Evolutionary conservation across 805 yeast species (phyloP).

Genomic region (Spathaspora sp.): DNA sequence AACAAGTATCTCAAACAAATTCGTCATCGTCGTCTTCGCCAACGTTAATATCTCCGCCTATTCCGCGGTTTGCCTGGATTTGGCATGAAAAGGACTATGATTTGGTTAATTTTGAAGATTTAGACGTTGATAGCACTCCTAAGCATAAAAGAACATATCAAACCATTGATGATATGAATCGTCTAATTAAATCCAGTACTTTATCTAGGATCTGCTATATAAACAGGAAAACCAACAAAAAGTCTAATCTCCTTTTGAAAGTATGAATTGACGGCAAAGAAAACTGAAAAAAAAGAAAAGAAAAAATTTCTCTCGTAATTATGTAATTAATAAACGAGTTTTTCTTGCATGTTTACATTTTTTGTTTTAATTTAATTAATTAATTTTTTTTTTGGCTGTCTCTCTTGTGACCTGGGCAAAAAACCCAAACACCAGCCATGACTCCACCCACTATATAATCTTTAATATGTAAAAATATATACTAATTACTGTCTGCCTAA

Average conservation of each 20-base stretch:
- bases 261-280: neutral
- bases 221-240: constrained; percentile 1
- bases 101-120: constrained; percentile 13
- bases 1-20: neutral
- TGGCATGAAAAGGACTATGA: constrained; percentile 29
- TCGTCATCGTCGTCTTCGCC: neutral
- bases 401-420: too few species aligned
- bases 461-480: neutral
- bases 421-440: too few species aligned
- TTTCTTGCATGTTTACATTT: neutral
- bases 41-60: neutral
- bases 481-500: constrained; percentile 15
- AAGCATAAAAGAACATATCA: constrained; percentile 14
- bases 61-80: constrained; percentile 22
- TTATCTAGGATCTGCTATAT: constrained; percentile 5
- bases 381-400: too few species aligned
- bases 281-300: too few species aligned
- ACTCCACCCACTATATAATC: too few species aligned
- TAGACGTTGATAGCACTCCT: constrained; percentile 10
- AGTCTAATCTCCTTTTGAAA: neutral
- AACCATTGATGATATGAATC: constrained; percentile 13
- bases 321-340: neutral
- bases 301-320: neutral
- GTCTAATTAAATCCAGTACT: neutral
- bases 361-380: neutral